Evolutionary conservation across 345 rosid species (phyloP).

Genomic region (Rhodomyrtus tomentosa): DNA sequence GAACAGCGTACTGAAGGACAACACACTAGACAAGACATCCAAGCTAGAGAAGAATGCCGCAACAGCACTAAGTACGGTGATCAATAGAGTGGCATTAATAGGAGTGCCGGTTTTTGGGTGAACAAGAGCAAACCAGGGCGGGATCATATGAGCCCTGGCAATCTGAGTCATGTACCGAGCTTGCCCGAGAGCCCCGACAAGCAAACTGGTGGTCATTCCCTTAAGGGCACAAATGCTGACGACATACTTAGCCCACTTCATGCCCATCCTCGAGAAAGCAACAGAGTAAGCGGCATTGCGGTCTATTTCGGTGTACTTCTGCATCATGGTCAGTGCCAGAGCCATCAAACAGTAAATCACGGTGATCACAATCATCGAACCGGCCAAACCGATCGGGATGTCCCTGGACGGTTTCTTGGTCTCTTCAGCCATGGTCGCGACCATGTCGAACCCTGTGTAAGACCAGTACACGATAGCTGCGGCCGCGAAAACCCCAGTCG

Average conservation of each 20-base stretch:
- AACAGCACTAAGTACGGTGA: constrained; percentile 42
- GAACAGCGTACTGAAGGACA: constrained; percentile 65
- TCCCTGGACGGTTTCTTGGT: constrained; percentile 76
- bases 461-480: constrained; percentile 95
- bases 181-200: constrained; percentile 86
- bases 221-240: constrained; percentile 81
- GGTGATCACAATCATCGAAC: constrained; percentile 77
- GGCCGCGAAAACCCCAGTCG: constrained; percentile 50
- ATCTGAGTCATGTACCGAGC: constrained; percentile 92
- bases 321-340: constrained; percentile 64
- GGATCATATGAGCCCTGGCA: constrained; percentile 96
- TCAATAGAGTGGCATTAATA: constrained; percentile 61
- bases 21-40: constrained; percentile 65
- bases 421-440: constrained; percentile 94
- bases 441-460: constrained; percentile 95
- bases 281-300: constrained; percentile 65
- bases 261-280: constrained; percentile 70
- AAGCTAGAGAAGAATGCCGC: constrained; percentile 72
- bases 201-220: constrained; percentile 85
- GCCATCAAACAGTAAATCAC: constrained; percentile 84
- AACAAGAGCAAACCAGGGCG: constrained; percentile 78
- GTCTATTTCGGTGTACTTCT: constrained; percentile 65
- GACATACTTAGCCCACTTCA: constrained; percentile 87
- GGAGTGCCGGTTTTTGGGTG: constrained; percentile 93
- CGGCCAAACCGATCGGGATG: constrained; percentile 77